These are phyloP conservation scores for Echinosophora koreensis DNA, from an alignment of 306 rosid species.

Conservation along the genomic window DNA sequence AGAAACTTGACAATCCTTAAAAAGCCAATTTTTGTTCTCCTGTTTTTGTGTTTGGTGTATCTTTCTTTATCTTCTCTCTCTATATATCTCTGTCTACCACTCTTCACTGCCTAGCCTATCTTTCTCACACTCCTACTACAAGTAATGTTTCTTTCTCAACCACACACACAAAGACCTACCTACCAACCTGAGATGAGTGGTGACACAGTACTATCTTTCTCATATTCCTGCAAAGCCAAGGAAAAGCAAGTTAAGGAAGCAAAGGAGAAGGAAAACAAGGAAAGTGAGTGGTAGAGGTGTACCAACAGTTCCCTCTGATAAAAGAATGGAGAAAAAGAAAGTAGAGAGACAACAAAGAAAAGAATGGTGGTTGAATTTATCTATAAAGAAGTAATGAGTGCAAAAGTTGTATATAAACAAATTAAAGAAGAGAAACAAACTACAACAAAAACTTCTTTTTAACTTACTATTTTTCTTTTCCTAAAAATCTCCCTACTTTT, in stretches of 20 bases:
- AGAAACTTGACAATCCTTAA: slow-evolving; percentile 36
- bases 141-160: slow-evolving; percentile 85
- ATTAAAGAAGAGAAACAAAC: slow-evolving; percentile 27
- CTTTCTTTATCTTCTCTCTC: slow-evolving; percentile 3
- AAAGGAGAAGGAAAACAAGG: slow-evolving; percentile 44
- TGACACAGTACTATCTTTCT: slow-evolving; percentile 48
- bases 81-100: not conserved
- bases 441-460: slow-evolving; percentile 11
- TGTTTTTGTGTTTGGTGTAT: slow-evolving; percentile 27
- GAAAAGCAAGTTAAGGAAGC: slow-evolving; percentile 55
- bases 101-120: not conserved
- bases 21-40: slow-evolving; percentile 31
- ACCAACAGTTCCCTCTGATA: slow-evolving; percentile 52
- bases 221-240: slow-evolving; percentile 79
- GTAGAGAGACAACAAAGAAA: not conserved
- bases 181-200: slow-evolving; percentile 67
- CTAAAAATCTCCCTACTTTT: slow-evolving; percentile 25
- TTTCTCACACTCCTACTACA: slow-evolving; percentile 50
- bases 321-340: slow-evolving; percentile 35
- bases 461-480: not conserved
- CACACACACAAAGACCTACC: slow-evolving; percentile 73
- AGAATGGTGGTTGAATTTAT: slow-evolving; percentile 66
- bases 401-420: slow-evolving; percentile 52
- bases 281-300: slow-evolving; percentile 50
- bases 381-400: slow-evolving; percentile 49